These are phyloP conservation scores for Nitzschia palea DNA, from an alignment of 108 stramenopile species.

Conservation along the genomic window DNA sequence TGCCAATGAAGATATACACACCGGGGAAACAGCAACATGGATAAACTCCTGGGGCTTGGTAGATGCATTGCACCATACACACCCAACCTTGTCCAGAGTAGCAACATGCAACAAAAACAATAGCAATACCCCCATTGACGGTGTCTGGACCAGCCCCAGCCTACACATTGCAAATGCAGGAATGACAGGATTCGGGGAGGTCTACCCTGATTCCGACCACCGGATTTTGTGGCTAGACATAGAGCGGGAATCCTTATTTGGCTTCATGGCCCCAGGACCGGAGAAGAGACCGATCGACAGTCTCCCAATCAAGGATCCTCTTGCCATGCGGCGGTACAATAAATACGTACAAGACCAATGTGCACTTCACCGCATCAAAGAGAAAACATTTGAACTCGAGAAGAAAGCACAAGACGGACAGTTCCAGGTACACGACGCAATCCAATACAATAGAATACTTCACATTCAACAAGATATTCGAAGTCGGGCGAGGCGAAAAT, in stretches of 20 bases:
- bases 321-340: neutral
- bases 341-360: neutral
- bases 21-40: neutral
- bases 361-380: neutral
- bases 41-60: neutral
- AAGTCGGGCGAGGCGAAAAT: neutral
- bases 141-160: neutral
- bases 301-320: neutral
- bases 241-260: neutral
- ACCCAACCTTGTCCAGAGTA: no score
- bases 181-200: neutral
- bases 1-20: neutral
- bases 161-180: neutral
- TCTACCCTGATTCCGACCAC: neutral
- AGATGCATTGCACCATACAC: no score
- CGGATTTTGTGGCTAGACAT: neutral
- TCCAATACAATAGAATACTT: neutral
- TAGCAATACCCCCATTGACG: neutral
- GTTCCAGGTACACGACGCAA: neutral
- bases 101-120: neutral
- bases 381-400: neutral
- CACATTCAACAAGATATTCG: neutral
- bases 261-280: neutral
- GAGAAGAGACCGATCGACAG: neutral
- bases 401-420: neutral